A percentile compares a stretch with the other conserved stretches of the same genome.
Conservation (phyloP, 768 basidiomycete genomes). For the Vishniacozyma victoriae region DNA sequence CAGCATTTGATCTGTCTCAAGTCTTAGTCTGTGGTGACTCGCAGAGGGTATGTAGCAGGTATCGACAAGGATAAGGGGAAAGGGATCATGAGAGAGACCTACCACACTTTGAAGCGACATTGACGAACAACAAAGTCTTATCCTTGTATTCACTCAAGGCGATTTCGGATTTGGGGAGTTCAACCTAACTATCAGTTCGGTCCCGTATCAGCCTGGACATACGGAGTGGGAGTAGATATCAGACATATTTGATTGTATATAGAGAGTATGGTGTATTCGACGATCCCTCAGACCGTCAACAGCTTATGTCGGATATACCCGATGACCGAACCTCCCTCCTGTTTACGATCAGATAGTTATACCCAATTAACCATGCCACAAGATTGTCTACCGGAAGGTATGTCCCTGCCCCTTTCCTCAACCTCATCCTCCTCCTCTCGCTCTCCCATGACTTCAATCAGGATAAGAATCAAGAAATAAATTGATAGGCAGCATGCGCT, state of each 20-base stretch:
- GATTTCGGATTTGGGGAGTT: constrained; percentile 30
- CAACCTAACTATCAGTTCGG: constrained; percentile 20
- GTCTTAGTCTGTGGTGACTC: not conserved
- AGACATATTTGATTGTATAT: constrained; percentile 34
- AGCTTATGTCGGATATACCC: not conserved
- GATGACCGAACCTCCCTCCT: not conserved
- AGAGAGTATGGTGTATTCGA: too few relatives aligned
- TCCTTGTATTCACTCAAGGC: constrained; percentile 36
- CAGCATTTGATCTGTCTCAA: not conserved
- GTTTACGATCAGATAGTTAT: not conserved
- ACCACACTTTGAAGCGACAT: constrained; percentile 46
- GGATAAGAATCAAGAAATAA: too few relatives aligned
- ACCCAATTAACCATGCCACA: not conserved
- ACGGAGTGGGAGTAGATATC: constrained; percentile 40
- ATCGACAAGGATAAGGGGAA: not conserved
- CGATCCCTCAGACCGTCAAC: not conserved
- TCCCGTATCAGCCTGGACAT: constrained; percentile 1
- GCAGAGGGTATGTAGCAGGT: not conserved
- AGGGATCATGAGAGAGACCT: constrained; percentile 4
- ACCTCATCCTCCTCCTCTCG: too few relatives aligned
- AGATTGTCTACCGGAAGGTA: not conserved
- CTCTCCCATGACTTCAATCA: too few relatives aligned
- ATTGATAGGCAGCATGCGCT: constrained; percentile 43
- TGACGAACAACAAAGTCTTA: constrained; percentile 45
- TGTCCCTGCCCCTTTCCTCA: constrained; percentile 1